phyloP scores from a whole-genome alignment of 805 yeast species.

The Sugiyamaella marilandica region DNA sequence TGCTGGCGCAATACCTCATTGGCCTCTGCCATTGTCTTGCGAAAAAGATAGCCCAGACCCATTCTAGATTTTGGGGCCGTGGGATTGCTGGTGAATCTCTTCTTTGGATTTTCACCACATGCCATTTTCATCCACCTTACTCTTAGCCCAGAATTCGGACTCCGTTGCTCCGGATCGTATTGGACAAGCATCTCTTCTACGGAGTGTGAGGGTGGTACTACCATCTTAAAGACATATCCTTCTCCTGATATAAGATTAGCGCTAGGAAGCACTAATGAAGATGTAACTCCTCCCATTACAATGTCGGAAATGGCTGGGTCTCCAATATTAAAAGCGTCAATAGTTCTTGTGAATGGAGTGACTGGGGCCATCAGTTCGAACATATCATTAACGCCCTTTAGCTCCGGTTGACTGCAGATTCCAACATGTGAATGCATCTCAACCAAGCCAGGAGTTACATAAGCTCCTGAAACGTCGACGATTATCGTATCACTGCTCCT shows the following conservation, averaged over 20 bases:
- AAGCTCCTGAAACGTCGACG: background rate
- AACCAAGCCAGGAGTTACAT: conserved; percentile 3
- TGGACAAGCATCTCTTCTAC: background rate
- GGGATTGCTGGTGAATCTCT: background rate
- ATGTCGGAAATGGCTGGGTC: background rate
- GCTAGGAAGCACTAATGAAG: background rate
- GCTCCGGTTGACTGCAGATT: background rate
- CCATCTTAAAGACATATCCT: conserved; percentile 1
- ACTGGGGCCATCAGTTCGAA: background rate
- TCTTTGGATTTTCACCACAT: background rate
- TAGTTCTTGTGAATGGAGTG: background rate
- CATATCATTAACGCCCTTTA: background rate
- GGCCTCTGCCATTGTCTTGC: background rate
- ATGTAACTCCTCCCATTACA: background rate
- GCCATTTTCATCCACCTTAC: background rate
- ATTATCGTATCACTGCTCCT: background rate
- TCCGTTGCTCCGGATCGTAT: background rate
- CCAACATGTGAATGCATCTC: conserved; percentile 2
- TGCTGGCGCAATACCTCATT: background rate
- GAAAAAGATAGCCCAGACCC: background rate
- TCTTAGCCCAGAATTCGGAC: background rate
- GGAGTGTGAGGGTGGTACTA: background rate
- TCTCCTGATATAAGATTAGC: background rate
- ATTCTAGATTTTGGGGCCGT: background rate
- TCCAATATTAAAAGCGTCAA: background rate